Evolutionary conservation across 1,284 basidiomycete species (phyloP).

Genomic region (Cutaneotrichosporon cutaneum): DNA sequence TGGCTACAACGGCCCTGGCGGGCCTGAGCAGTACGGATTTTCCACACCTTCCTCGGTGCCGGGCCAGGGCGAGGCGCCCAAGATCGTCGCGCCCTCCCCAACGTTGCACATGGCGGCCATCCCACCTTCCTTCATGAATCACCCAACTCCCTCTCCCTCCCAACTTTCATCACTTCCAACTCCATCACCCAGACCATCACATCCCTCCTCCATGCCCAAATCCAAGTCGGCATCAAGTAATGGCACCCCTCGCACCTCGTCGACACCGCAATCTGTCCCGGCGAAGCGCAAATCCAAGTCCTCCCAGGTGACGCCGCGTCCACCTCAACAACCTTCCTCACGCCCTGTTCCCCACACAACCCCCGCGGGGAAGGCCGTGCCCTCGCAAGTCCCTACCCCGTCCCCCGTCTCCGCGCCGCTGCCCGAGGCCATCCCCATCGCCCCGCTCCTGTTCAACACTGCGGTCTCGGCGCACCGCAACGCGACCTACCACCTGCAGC

Average conservation of each 20-base stretch:
- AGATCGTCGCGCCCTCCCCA: not conserved
- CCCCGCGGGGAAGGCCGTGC: not conserved
- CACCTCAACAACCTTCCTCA: not conserved
- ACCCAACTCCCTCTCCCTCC: not conserved
- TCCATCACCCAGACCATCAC: not conserved
- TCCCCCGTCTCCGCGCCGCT: not conserved
- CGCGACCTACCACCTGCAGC: conserved; percentile 35
- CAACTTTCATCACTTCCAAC: not conserved
- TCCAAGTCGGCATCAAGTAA: not conserved
- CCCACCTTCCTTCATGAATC: not conserved
- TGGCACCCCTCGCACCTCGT: not conserved
- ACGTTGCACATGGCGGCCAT: not conserved
- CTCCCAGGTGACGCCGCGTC: not conserved
- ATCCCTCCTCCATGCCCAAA: not conserved
- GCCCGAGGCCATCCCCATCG: not conserved
- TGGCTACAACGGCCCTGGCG: not conserved
- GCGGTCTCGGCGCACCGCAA: conserved; percentile 37
- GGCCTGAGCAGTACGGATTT: not conserved
- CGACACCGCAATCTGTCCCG: not conserved
- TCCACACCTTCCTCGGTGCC: not conserved
- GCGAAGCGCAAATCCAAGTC: not conserved
- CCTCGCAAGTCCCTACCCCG: not conserved
- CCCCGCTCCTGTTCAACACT: conserved; percentile 37
- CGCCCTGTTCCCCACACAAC: not conserved
- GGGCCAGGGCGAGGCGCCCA: not conserved